Evolutionary conservation across 2,329 filamentous ascomycete species (phyloP), one percentile per base, ranked within the genome.

Genomic region (Dothidotthia symphoricarpi): DNA sequence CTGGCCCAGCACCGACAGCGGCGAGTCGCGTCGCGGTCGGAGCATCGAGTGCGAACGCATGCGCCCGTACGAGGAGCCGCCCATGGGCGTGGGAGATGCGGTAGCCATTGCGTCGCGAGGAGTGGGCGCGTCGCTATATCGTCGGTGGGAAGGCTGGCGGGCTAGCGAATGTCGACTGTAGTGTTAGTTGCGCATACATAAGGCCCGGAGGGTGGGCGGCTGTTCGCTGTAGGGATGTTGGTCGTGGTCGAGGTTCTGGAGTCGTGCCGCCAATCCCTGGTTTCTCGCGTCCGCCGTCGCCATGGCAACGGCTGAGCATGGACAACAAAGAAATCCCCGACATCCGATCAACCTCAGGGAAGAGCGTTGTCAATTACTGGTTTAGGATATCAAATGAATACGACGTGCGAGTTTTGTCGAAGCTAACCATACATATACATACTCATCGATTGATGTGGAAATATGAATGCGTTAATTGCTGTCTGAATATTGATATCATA

Each of bases 21-120:
- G 73, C 34, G 73, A 75, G 45, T 71, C 69, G 55, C 71, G 66
- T 42, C 69, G 60, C 31, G 59, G 58, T 10, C 63, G 60, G 44
- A 62, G 58, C 3, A 53, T 59, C 8, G 64, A 61, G 24, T 61
- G 56, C 24, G 61, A 58, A 40, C 64, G 62, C 54, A 66, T 63
- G 42, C 66, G 59, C 30, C 63, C 64, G 45, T 67, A 66, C n/a
- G 61, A 63, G 10, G 46, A 47, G 36, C 42, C 47, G 41, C 64
- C 61, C 49, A 68, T 51, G 24, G 66, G 66, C 31, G 66, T 69
- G 26, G 66, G 66, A 24, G 66, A 69, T 34, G 63, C 61, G 37
- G 66, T 56, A 37, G 66, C 61, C 66, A 69, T 69, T 45, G 50
- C 39, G 43, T 34, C 42, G 46, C 47, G 46, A 31, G 34, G 28